Conservation (phyloP, 768 basidiomycete genomes). For the Leccinum longicurvipes region DNA sequence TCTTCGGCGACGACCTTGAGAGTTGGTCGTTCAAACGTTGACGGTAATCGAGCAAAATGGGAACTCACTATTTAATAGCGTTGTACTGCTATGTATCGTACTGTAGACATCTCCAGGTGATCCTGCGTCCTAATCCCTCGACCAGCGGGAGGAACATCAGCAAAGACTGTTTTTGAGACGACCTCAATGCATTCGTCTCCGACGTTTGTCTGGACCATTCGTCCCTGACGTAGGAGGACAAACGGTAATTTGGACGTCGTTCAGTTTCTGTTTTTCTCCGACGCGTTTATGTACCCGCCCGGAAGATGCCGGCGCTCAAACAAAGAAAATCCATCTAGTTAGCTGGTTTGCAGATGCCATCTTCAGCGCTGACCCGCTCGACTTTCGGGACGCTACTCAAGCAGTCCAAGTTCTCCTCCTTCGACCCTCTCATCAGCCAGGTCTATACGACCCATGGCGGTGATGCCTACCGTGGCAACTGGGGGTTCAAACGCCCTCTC, state of each 20-base stretch:
- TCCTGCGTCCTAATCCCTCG: constrained; percentile 88
- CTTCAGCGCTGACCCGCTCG: constrained; percentile 45
- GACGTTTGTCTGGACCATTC: constrained; percentile 90
- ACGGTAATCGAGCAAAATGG: too few relatives aligned
- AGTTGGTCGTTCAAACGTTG: too few relatives aligned
- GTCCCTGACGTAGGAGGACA: constrained; percentile 54
- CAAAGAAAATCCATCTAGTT: too few relatives aligned
- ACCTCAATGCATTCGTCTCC: constrained; percentile 47
- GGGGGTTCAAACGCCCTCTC: constrained; percentile 83
- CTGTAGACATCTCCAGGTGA: constrained; percentile 80
- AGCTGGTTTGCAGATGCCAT: too few relatives aligned
- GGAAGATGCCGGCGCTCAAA: constrained; percentile 23
- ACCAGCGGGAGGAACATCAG: constrained; percentile 87
- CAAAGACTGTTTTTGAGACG: constrained; percentile 90
- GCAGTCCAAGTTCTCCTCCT: constrained; percentile 78
- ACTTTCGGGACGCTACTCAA: constrained; percentile 75
- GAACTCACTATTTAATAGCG: too few relatives aligned
- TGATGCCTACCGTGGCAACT: constrained; percentile 74
- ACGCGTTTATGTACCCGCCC: constrained; percentile 30
- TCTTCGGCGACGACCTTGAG: too few relatives aligned
- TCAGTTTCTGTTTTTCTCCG: constrained; percentile 20
- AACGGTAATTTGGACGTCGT: constrained; percentile 86
- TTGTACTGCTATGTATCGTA: constrained; percentile 9
- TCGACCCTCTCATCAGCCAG: constrained; percentile 72
- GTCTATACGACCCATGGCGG: constrained; percentile 71